Percentiles rank a stretch among this genome's conserved stretches.
phyloP scores from a whole-genome alignment of 257 asterid species.

The Cinchona pubescens region DNA sequence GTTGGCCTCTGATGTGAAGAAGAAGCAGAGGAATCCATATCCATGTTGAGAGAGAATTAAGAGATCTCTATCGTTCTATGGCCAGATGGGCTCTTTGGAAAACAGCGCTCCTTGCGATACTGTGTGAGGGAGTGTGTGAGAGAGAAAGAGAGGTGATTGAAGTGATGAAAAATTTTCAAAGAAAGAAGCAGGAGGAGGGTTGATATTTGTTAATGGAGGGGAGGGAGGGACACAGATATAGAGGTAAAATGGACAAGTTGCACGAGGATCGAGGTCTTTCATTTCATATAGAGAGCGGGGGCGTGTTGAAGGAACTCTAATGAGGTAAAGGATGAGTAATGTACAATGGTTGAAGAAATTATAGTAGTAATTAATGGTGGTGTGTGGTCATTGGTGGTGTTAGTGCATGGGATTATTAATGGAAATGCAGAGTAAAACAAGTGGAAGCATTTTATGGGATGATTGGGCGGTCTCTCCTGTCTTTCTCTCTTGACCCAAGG shows the following conservation, averaged over 20 bases:
- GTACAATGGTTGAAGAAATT: not conserved
- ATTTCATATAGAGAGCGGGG: not conserved
- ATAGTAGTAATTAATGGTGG: not conserved
- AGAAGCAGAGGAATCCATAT: slow-evolving; percentile 53
- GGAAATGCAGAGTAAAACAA: slow-evolving; percentile 17
- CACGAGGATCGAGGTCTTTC: slow-evolving; percentile 19
- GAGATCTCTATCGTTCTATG: slow-evolving; percentile 5
- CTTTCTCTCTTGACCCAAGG: slow-evolving; percentile 27
- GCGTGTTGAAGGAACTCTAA: no score
- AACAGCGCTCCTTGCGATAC: slow-evolving; percentile 32
- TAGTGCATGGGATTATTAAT: slow-evolving; percentile 1
- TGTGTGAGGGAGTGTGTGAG: not conserved
- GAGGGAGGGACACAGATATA: slow-evolving; percentile 23
- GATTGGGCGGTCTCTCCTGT: slow-evolving; percentile 50
- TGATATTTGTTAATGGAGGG: not conserved
- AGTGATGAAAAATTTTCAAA: not conserved
- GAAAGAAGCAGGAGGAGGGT: not conserved
- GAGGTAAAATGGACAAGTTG: slow-evolving; percentile 16
- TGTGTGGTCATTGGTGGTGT: not conserved
- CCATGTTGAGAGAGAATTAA: slow-evolving; percentile 37
- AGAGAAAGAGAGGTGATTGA: not conserved
- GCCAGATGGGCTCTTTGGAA: slow-evolving; percentile 40
- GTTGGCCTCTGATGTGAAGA: slow-evolving; percentile 37
- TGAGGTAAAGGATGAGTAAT: not conserved
- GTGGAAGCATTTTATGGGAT: slow-evolving; percentile 48